These are phyloP conservation scores for Myxozyma lipomycoides DNA, from an alignment of 805 yeast genomes.

Conservation along the genomic window DNA sequence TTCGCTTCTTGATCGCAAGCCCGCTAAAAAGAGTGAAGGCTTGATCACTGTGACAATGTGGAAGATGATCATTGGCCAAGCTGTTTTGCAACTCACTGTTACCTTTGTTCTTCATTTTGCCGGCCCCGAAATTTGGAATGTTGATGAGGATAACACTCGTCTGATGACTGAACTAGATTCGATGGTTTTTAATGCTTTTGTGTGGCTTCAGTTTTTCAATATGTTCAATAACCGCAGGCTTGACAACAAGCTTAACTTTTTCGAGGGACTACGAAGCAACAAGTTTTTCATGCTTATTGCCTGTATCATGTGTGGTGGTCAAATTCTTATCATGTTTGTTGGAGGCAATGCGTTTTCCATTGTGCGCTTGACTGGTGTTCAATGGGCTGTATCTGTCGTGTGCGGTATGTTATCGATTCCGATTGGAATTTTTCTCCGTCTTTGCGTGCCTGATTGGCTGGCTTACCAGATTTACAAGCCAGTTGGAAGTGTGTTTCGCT, in stretches of 20 bases:
- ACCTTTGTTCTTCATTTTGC: slow-evolving; percentile 81
- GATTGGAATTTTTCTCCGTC: slow-evolving; percentile 68
- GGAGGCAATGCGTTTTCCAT: slow-evolving; percentile 95
- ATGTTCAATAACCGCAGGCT: slow-evolving; percentile 84
- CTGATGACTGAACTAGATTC: slow-evolving; percentile 64
- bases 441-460: slow-evolving; percentile 66
- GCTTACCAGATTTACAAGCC: slow-evolving; percentile 24
- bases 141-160: slow-evolving; percentile 37
- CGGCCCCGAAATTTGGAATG: slow-evolving; percentile 56
- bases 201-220: slow-evolving; percentile 96
- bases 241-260: slow-evolving; percentile 79
- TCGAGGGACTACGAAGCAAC: slow-evolving; percentile 76
- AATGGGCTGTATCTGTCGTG: slow-evolving; percentile 86
- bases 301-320: slow-evolving; percentile 72
- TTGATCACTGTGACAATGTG: slow-evolving; percentile 90
- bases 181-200: slow-evolving; percentile 91
- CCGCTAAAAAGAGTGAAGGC: slow-evolving; percentile 75
- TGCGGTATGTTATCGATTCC: slow-evolving; percentile 83
- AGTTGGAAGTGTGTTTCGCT: slow-evolving; percentile 12
- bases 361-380: slow-evolving; percentile 69
- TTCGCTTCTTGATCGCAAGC: slow-evolving; percentile 69
- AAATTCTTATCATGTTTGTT: slow-evolving; percentile 86
- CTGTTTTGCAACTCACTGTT: slow-evolving; percentile 68
- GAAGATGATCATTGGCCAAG: slow-evolving; percentile 95
- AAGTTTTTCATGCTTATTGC: slow-evolving; percentile 75